Evolutionary conservation across 805 yeast genomes (phyloP).

Genomic region (Nakazawaea anatomiae): DNA sequence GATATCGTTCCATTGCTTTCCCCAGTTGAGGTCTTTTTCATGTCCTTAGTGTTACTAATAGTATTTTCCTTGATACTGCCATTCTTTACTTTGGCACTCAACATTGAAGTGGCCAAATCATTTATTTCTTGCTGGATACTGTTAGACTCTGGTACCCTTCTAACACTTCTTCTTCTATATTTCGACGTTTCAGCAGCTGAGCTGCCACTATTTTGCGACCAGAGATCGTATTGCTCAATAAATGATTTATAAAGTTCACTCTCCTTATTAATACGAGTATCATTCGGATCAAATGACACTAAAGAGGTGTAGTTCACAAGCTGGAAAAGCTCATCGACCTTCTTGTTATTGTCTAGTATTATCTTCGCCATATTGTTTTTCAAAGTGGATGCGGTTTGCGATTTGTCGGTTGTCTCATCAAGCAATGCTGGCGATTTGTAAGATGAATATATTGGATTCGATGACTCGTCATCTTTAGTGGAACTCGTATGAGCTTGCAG

Average conservation of each 20-base stretch:
- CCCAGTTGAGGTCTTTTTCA: background rate
- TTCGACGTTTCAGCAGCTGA: constrained; percentile 10
- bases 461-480: too few species aligned
- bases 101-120: background rate
- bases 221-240: constrained; percentile 27
- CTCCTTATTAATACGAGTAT: constrained; percentile 24
- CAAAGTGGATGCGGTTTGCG: background rate
- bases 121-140: constrained; percentile 20
- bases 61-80: background rate
- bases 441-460: constrained; percentile 1
- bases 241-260: constrained; percentile 28
- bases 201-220: constrained; percentile 24
- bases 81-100: background rate
- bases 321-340: constrained; percentile 60
- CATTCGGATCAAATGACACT: constrained; percentile 54
- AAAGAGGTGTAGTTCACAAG: constrained; percentile 55
- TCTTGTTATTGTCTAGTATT: constrained; percentile 38
- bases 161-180: constrained; percentile 21
- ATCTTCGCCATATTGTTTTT: constrained; percentile 35
- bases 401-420: background rate
- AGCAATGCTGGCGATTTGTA: background rate
- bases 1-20: background rate
- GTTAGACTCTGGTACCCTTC: constrained; percentile 14
- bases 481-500: background rate
- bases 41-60: background rate